Base-by-base conservation (phyloP, 768 basidiomycete species). In the Austroboletus eburneus region DNA sequence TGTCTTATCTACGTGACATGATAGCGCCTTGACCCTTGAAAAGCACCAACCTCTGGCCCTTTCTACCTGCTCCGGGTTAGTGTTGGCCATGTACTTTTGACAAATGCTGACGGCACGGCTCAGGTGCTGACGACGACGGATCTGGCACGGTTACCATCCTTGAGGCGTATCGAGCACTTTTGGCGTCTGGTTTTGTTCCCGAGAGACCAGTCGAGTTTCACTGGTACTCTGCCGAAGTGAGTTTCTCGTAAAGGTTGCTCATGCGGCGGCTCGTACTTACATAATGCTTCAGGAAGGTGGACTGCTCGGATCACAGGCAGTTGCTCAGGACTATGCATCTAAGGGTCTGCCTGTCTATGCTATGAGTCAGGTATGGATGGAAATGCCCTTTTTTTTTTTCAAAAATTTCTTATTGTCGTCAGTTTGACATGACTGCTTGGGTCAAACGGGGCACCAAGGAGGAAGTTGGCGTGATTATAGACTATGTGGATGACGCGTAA, bases 401-500 rank as follows among this genome's bases (percentile, higher is more conserved):
- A 13, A 4, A 43, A 51, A 39, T 61, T 57, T 0, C 61, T 59
- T 33, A 68, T 57, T n/a, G 64, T 68, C 45, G 67, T 64, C 58
- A 89, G 87, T 88, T 86, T 59, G 89, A 91, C 63, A 91, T 91
- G 90, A 92, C 90, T 18, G 90, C 90, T 45, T 96, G 91, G 91
- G 88, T 95, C 50, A 91, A 91, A 76, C 68, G 67, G 59, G 89
- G 87, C 29, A 83, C 83, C 33, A 68, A 71, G 57, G 87, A 90
- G 67, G 80, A 80, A 71, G 85, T 94, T 50, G 87, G 87, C 36
- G 76, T 95, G 42, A 89, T 95, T 59, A 83, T 79, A 33, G 93
- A 96, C 67, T 92, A 72, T 58, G 85, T 86, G 17, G 85, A 95
- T 61, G 64, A 73, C 18, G 66, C 57, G 82, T 84, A 49, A 51